These are phyloP conservation scores for Cytospora piceicola DNA, from an alignment of 2,329 filamentous ascomycete species.

Conservation along the genomic window DNA sequence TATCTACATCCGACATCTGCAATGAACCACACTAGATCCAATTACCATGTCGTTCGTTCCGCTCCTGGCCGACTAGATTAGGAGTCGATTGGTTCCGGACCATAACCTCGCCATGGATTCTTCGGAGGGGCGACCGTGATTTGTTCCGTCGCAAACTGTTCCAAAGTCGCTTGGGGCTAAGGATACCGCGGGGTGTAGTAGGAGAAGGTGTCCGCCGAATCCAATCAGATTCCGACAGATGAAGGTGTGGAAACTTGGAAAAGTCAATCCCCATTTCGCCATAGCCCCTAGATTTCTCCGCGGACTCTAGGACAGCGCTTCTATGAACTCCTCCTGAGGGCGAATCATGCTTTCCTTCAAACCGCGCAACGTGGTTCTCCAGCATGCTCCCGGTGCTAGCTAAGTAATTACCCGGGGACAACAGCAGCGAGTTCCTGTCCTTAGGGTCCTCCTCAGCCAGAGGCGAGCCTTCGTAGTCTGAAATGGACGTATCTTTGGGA, in stretches of 20 bases:
- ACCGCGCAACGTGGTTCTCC: background rate
- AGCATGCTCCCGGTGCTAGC: background rate
- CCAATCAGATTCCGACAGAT: constrained; percentile 24
- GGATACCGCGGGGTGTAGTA: constrained; percentile 14
- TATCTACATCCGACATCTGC: constrained; percentile 15
- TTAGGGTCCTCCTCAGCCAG: constrained; percentile 2
- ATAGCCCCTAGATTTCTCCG: background rate
- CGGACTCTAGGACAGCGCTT: background rate
- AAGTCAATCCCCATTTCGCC: constrained; percentile 17
- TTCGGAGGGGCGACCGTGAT: constrained; percentile 24
- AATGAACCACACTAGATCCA: constrained; percentile 32
- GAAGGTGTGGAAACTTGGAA: constrained; percentile 25
- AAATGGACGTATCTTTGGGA: constrained; percentile 9
- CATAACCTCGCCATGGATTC: background rate
- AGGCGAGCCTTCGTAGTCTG: constrained; percentile 18
- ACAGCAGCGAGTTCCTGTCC: background rate
- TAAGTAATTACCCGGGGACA: constrained; percentile 13
- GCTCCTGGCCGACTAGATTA: constrained; percentile 10
- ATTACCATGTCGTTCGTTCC: constrained; percentile 25
- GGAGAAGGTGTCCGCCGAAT: constrained; percentile 27
- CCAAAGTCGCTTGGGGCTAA: constrained; percentile 29
- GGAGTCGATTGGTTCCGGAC: constrained; percentile 23
- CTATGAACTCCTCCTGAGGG: background rate
- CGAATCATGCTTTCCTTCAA: background rate
- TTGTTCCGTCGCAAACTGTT: constrained; percentile 26